Evolutionary conservation across 768 basidiomycete species (phyloP), one percentile per base, ranked within the genome.

Genomic region (Epithele typhae): DNA sequence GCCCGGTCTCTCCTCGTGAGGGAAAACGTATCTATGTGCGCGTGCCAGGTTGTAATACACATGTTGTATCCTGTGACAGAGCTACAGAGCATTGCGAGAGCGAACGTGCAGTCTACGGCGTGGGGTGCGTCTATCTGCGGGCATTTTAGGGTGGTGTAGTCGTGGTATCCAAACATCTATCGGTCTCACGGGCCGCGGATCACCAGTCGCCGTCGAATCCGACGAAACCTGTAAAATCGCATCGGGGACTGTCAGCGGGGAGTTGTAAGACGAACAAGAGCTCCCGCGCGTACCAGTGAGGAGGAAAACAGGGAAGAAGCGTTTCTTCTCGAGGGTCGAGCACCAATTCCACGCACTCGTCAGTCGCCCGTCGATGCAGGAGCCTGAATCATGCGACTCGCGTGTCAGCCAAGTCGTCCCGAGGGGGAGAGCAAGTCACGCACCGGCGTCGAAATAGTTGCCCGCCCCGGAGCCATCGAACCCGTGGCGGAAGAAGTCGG

Each of bases 291-390:
- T 49, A 87, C 87, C 86, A 37, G 80, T 78, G 43, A 92, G 68
- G 50, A 92, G 66, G 64, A 92, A 92, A 18, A 89, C 68, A 5
- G 77, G 81, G 70, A 91, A 90, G 60, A 81, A 92, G 40, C 81
- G 71, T 68, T 92, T 92, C 72, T 91, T 92, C 71, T 92, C 90
- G 54, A 92, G 64, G 37, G 73, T 75, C 40, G 82, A 81, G 67
- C 90, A 92, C 90, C 90, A 92, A 61, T 92, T 90, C 90, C 90
- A 92, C 4, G 90, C 90, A 62, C 87, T 90, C 24, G 90, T 92
- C 58, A 92, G 64, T 3, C 90, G 75, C 11, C 89, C 89, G 57
- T 92, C 89, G 55, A 92, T 91, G 55, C 77, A 79, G 19, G 85
- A 88, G 15, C 90, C 59, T 45, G 40, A 3, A 17, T 12, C 19